phyloP scores from a whole-genome alignment of 371 early-diverging fungal genomes.

The Circinella minor region DNA sequence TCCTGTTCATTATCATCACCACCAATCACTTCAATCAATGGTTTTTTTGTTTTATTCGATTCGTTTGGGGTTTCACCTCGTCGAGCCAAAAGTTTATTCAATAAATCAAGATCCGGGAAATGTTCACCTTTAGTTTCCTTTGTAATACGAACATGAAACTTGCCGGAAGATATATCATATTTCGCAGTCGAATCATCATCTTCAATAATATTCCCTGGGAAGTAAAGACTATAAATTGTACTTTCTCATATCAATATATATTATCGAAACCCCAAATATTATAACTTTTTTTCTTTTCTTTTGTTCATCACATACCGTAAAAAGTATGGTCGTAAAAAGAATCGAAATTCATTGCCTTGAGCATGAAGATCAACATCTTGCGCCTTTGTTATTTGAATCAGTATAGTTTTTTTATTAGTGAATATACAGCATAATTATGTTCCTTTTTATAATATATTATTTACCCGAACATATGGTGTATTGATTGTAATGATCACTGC shows the following conservation, averaged over 20 bases:
- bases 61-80: slow-evolving; percentile 48
- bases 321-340: slow-evolving; percentile 82
- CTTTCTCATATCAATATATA: too few species aligned
- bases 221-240: slow-evolving; percentile 64
- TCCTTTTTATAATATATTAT: slow-evolving; percentile 3
- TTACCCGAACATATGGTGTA: slow-evolving; percentile 85
- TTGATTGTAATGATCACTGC: slow-evolving; percentile 75
- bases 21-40: slow-evolving; percentile 74
- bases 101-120: slow-evolving; percentile 88
- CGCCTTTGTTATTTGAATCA: slow-evolving; percentile 51
- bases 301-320: slow-evolving; percentile 57
- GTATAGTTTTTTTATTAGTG: not conserved
- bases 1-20: slow-evolving; percentile 33
- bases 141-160: slow-evolving; percentile 74
- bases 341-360: slow-evolving; percentile 77
- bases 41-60: slow-evolving; percentile 42
- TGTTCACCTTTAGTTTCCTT: slow-evolving; percentile 81
- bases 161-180: slow-evolving; percentile 82
- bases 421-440: not conserved
- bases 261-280: too few species aligned
- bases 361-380: slow-evolving; percentile 84
- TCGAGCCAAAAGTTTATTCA: slow-evolving; percentile 80
- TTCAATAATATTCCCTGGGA: slow-evolving; percentile 85
- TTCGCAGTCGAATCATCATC: slow-evolving; percentile 84
- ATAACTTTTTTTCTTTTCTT: slow-evolving; percentile 11